Evolutionary conservation across 2,329 filamentous ascomycete species (phyloP), one percentile per base, ranked within the genome.

Genomic region (Corinectria fuckeliana): DNA sequence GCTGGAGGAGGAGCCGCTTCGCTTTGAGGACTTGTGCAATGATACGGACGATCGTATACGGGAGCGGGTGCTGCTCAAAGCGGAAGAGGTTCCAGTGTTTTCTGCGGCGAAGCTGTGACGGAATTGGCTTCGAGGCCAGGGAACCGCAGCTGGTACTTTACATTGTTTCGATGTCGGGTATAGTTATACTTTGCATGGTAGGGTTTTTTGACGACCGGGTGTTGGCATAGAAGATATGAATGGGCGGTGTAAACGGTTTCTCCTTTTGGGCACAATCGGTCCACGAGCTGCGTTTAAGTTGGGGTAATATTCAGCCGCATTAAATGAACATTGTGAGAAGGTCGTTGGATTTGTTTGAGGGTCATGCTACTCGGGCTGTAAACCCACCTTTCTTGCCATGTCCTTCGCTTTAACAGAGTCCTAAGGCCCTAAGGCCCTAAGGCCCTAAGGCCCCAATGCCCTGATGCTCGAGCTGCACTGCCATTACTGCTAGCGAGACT

Each of bases 1-100:
- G 2, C 66, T 85, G 42, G 70, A 82, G 61, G 84, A 87, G 71
- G 72, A 71, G 21, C 69, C 73, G 16, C 69, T 85, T n/a, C 73
- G 79, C 18, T 78, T 82, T 36, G 74, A 74, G 14, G 67, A 65
- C 23, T 62, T 88, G 62, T 77, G 74, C 54, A 72, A 76, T n/a
- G 78, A 78, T 41, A 76, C 70, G 1, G 76, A 80, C 16, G 78
- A 78, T 21, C 77, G 81, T 39, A 73, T 86, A 18, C 70, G 72
- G 56, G 69, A 73, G 50, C 71, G 78, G 58, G 75, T 83, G 38
- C 65, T 69, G 32, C 65, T 56, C 16, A 67, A 71, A 53, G 67
- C 68, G 14, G 66, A 64, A 49, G 47, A 41, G 47, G 25, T 34
- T 32, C 11, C 38, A 7, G 61, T 60, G 11, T 41, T 45, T 8